Base-by-base conservation (phyloP, 2,329 filamentous ascomycete genomes). In the Seiridium unicorne region DNA sequence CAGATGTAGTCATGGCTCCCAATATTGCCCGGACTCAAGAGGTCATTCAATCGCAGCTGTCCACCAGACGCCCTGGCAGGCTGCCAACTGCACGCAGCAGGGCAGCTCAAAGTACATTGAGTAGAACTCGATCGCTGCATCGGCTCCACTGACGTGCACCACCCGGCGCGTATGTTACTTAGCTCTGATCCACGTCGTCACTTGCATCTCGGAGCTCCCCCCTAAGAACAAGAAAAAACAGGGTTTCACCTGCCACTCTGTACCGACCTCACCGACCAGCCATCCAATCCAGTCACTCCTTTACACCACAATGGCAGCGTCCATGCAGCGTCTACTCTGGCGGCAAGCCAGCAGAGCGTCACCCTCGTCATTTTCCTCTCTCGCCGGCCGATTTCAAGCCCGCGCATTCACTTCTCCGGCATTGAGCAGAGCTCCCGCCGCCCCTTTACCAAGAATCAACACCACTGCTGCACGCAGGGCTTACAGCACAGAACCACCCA, bases 401-500 rank as follows among this genome's bases (percentile, higher is more conserved):
- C 38, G 31, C n/a, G 46, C 56, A 10, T 47, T 34, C 44, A 44
- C 55, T 47, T 57, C 55, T 36, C 44, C 40, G 10, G 32, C 58
- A 32, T 55, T 47, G n/a, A 44, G 10, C 13, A 57, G 53, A 57
- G 54, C 44, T 36, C 35, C 54, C 38, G n/a, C 49, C 31, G 18
- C 44, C 44, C 59, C 49, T 35, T n/a, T 53, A 40, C 49, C 10
- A 38, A 42, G 31, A 59, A 32, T 51, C 2, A 35, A 38, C 32
- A 51, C 58, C 31, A 48, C 55, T 34, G 62, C 57, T 13, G 44
- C 58, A 32, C 54, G 58, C 10, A 62, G 68, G 57, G 36, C 66
- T 73, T 87, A 80, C 64, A 81, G 79, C 57, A 75, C 77, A 11
- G 68, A 76, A 46, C 75, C 75, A 8, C 76, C 75, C 42, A 65